Conservation (phyloP, 495 filamentous ascomycete genomes). For the Neurospora hispaniola region DNA sequence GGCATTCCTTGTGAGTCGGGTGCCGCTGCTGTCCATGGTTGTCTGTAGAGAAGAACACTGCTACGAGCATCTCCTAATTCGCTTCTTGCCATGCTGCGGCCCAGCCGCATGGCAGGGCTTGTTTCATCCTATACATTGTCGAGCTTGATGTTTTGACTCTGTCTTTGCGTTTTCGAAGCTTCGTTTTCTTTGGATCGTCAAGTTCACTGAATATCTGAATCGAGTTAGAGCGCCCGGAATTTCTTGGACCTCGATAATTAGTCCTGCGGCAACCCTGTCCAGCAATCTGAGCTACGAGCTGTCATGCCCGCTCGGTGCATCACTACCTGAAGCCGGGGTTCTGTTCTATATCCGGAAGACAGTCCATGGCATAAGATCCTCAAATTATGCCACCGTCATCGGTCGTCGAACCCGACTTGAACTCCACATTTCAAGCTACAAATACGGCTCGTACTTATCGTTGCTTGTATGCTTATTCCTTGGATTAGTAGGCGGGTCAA, state of each 20-base stretch:
- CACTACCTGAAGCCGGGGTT: conserved; percentile 36
- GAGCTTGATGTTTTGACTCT: conserved; percentile 33
- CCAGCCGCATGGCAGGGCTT: conserved; percentile 37
- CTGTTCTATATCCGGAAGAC: conserved; percentile 40
- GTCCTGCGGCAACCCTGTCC: conserved; percentile 23
- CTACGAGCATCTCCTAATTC: conserved; percentile 20
- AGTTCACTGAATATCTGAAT: conserved; percentile 24
- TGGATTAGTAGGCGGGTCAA: conserved; percentile 26
- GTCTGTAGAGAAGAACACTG: neutral
- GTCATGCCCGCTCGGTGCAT: conserved; percentile 39
- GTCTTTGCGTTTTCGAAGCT: conserved; percentile 35
- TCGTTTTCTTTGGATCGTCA: conserved; percentile 24
- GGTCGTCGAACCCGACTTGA: conserved; percentile 33
- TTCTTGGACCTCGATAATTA: conserved; percentile 19
- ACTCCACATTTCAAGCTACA: conserved; percentile 38
- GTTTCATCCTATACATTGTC: conserved; percentile 36
- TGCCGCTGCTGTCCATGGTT: conserved; percentile 11
- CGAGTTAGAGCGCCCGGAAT: conserved; percentile 29
- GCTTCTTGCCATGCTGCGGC: conserved; percentile 35
- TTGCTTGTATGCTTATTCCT: conserved; percentile 35
- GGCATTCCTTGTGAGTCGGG: conserved; percentile 9
- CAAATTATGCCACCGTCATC: conserved; percentile 46
- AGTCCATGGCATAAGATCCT: conserved; percentile 46
- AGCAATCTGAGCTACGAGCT: conserved; percentile 26
- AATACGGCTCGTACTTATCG: conserved; percentile 40